phyloP scores from a whole-genome alignment of 257 asterid species.

The Solanum chaucha region DNA sequence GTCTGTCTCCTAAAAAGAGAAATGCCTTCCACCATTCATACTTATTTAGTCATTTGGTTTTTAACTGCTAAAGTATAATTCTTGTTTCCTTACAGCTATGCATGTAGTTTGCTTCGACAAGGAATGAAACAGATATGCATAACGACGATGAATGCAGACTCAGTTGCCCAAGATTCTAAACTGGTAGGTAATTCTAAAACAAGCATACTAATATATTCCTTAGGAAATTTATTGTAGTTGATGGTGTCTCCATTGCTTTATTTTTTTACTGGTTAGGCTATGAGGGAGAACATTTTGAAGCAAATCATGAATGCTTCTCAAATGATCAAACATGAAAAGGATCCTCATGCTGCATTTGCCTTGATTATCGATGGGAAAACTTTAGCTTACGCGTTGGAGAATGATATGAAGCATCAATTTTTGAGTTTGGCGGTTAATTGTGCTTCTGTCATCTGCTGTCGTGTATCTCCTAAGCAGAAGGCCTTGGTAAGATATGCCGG shows the following conservation, averaged over 20 bases:
- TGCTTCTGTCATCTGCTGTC: conserved; percentile 98
- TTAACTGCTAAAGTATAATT: not conserved
- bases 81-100: conserved; percentile 42
- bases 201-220: not conserved
- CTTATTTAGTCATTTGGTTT: not conserved
- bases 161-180: conserved; percentile 33
- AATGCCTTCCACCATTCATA: not conserved
- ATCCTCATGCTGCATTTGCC: conserved; percentile 94
- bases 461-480: conserved; percentile 97
- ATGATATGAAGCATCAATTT: conserved; percentile 68
- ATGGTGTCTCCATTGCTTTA: not conserved
- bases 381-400: conserved; percentile 66
- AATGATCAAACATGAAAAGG: conserved; percentile 76
- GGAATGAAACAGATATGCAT: conserved; percentile 92
- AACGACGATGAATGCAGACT: conserved; percentile 28
- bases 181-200: conserved; percentile 38
- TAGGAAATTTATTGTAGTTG: not conserved
- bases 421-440: conserved; percentile 77
- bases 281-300: conserved; percentile 51
- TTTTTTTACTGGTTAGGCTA: conserved; percentile 31
- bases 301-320: conserved; percentile 78
- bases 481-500: conserved; percentile 54
- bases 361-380: conserved; percentile 92
- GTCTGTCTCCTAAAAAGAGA: conserved; percentile 39
- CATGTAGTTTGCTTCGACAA: conserved; percentile 98